Base-by-base conservation (phyloP, 1,284 basidiomycete genomes). In the Coniophora puteana region DNA sequence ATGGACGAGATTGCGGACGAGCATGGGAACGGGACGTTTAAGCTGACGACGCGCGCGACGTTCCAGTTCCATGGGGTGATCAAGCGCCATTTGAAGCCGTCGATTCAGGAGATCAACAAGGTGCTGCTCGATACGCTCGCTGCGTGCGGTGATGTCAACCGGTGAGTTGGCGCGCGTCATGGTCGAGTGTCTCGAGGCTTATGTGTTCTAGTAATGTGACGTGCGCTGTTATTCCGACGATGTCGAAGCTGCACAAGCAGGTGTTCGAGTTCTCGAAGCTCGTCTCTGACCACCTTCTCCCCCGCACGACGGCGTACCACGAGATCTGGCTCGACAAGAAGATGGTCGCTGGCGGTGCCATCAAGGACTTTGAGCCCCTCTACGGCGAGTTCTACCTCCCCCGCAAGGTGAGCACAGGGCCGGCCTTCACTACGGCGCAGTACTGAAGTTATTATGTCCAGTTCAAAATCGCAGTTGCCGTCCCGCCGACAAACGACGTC, bases 11-110 rank as follows among this genome's bases (percentile, higher is more conserved):
- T 99, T 51, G 83, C 93, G 43, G 94, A 97, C 59, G 89, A 94
- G 66, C 92, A 95, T 65, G 95, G 93, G 21, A 91, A 86, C 56
- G 81, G 89, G 43, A 94, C 94, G 12, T 88, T 99, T 72, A 99
- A 99, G 75, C 86, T 99, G 54, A 99, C 95, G 37, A 99, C 96
- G 21, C 77, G 95, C 48, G 85, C 94, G 68, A 99, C 96, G n/a
- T 98, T 98, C 83, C 95, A 99, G 70, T 99, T 97, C 78, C 95
- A 99, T 67, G 95, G 95, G 48, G 87, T 99, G 52, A 88, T 99
- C 72, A 99, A 99, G 76, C 78, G 79, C 51, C 91, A 99, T 64
- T 68, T 99, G 63, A 99, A 99, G 72, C 83, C 88, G 29, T 89
- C 93, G 16, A 98, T 99, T 60, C 93, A 96, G 68, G 91, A 86